These are phyloP conservation scores for Primulina eburnea DNA, from an alignment of 257 asterid species.

Conservation along the genomic window DNA sequence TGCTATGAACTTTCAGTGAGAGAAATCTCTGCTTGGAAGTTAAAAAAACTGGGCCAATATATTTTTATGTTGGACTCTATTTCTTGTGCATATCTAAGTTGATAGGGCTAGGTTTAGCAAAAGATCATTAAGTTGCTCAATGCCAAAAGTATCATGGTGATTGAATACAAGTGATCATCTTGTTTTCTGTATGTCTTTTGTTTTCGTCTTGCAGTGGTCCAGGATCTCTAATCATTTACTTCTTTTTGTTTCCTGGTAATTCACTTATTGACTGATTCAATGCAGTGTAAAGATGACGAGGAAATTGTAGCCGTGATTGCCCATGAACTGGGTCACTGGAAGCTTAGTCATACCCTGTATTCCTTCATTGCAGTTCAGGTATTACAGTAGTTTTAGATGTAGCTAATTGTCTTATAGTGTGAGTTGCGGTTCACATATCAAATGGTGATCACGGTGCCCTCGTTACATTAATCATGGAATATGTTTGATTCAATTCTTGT, in stretches of 20 bases:
- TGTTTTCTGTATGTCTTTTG: background rate
- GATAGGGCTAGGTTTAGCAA: background rate
- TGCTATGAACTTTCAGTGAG: background rate
- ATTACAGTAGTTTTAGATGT: constrained; percentile 24
- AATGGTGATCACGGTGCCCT: constrained; percentile 12
- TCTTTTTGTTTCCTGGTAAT: background rate
- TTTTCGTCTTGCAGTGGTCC: background rate
- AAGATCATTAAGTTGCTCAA: constrained; percentile 1
- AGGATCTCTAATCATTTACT: background rate
- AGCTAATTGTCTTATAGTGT: background rate
- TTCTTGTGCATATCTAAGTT: background rate
- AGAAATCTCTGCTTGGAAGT: background rate
- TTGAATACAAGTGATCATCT: background rate
- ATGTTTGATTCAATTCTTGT: too few relatives aligned
- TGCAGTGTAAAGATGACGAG: constrained; percentile 90
- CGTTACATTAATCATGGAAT: constrained; percentile 2
- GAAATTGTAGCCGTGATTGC: constrained; percentile 99
- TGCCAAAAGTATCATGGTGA: background rate
- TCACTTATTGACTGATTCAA: constrained; percentile 22
- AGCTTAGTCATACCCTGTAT: constrained; percentile 85
- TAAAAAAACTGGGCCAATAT: background rate
- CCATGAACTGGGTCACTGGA: constrained; percentile 99
- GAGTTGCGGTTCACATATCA: constrained; percentile 3
- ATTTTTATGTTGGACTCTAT: background rate
- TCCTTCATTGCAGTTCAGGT: constrained; percentile 96